Evolutionary conservation across 2,329 filamentous ascomycete species (phyloP).

Genomic region (Sarocladium brachiariae): DNA sequence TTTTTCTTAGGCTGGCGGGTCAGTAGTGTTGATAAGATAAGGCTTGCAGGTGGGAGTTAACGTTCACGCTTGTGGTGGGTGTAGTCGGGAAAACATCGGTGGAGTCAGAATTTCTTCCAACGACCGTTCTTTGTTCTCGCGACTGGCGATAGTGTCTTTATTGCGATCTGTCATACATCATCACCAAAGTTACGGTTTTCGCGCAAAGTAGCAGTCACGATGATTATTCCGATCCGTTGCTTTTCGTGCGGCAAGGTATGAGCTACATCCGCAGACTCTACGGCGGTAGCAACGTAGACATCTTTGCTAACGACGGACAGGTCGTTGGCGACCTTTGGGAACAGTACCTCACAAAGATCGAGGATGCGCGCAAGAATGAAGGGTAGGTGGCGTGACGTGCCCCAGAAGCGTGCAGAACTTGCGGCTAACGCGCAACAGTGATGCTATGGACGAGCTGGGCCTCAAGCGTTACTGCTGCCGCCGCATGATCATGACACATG

Average conservation of each 20-base stretch:
- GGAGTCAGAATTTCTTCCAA: conserved; percentile 9
- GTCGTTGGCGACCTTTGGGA: conserved; percentile 98
- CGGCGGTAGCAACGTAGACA: too few relatives aligned
- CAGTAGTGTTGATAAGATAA: conserved; percentile 1
- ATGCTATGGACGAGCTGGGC: conserved; percentile 91
- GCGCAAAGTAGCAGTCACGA: conserved; percentile 39
- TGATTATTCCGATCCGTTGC: conserved; percentile 98
- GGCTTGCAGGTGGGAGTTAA: conserved; percentile 7
- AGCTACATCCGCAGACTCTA: too few relatives aligned
- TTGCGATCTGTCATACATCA: not conserved
- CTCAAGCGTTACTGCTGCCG: conserved; percentile 97
- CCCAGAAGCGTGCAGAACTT: not conserved
- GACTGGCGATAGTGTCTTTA: not conserved
- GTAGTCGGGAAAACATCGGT: conserved; percentile 12
- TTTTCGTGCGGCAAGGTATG: conserved; percentile 97
- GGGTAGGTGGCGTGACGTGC: conserved; percentile 45
- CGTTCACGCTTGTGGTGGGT: conserved; percentile 4
- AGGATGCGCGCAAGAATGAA: conserved; percentile 62
- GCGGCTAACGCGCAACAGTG: conserved; percentile 43
- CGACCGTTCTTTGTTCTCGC: not conserved
- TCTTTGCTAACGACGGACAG: conserved; percentile 49
- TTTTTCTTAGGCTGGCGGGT: conserved; percentile 9
- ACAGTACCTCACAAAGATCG: conserved; percentile 82
- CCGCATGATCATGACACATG: conserved; percentile 99
- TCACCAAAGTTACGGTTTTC: not conserved